Evolutionary conservation across 257 asterid species (phyloP).

Genomic region (Nicotiana tomentosiformis): DNA sequence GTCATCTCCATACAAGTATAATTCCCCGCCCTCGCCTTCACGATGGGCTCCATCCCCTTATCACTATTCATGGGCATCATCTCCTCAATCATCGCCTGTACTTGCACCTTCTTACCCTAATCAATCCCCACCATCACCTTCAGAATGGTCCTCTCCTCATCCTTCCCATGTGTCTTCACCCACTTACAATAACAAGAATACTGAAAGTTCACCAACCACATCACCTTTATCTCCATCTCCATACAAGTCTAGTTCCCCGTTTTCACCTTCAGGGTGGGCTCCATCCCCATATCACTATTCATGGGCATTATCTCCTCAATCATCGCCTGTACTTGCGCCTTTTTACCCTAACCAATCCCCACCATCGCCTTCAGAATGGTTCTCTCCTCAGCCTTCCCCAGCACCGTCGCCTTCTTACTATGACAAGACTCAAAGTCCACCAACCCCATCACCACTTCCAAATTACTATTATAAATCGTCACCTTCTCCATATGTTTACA

Average conservation of each 20-base stretch:
- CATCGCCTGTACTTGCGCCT: background rate
- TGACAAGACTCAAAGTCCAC: background rate
- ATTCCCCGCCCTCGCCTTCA: constrained; percentile 2
- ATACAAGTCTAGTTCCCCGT: background rate
- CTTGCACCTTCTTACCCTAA: background rate
- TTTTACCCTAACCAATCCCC: background rate
- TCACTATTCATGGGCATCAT: background rate
- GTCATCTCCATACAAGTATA: background rate
- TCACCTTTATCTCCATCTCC: constrained; percentile 6
- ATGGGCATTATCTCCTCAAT: background rate
- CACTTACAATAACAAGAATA: background rate
- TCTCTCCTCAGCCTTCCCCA: constrained; percentile 6
- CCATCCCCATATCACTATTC: background rate
- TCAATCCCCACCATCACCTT: background rate
- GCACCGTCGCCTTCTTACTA: background rate
- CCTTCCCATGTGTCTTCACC: background rate
- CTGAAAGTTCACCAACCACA: background rate
- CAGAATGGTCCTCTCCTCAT: background rate
- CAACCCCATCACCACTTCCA: constrained; percentile 8
- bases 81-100: background rate
- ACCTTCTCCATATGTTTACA: background rate
- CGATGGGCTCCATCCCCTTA: background rate
- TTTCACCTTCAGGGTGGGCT: background rate
- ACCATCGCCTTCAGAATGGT: constrained; percentile 5
- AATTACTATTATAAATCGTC: background rate